Evolutionary conservation across 2,329 filamentous ascomycete genomes (phyloP).

Genomic region (Phialocephala sp.): DNA sequence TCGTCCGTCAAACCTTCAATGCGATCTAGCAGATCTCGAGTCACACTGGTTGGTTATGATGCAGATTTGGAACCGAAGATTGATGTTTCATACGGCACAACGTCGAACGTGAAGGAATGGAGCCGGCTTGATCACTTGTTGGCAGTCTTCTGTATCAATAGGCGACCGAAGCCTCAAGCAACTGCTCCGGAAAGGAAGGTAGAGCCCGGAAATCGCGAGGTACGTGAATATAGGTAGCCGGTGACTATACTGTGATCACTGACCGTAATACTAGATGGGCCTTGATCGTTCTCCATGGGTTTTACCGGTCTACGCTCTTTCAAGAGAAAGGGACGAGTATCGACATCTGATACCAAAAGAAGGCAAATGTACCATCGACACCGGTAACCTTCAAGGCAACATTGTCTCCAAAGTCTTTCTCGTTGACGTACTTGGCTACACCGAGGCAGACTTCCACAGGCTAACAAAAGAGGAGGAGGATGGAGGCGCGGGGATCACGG

Average conservation of each 20-base stretch:
- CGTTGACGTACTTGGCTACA: conserved; percentile 22
- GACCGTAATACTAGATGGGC: neutral
- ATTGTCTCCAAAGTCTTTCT: conserved; percentile 30
- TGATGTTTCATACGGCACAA: neutral
- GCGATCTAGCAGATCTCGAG: conserved; percentile 21
- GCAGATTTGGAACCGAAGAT: conserved; percentile 10
- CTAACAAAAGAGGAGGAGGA: neutral
- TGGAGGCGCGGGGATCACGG: conserved; percentile 21
- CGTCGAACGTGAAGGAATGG: neutral
- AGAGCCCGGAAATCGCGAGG: neutral
- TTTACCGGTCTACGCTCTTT: neutral
- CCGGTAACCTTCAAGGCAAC: conserved; percentile 34
- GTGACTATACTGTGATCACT: neutral
- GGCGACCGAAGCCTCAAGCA: neutral
- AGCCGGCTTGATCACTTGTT: conserved; percentile 3
- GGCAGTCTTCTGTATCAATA: conserved; percentile 8
- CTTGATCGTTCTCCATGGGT: neutral
- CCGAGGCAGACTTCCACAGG: conserved; percentile 11
- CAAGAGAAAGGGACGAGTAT: neutral
- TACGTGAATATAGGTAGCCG: neutral
- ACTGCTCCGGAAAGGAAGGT: neutral
- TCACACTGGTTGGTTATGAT: conserved; percentile 24
- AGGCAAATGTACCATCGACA: conserved; percentile 33
- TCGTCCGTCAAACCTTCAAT: conserved; percentile 14
- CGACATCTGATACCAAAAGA: conserved; percentile 14